These are phyloP conservation scores for Yamadazyma phyllophila DNA, from an alignment of 805 yeast species.

Conservation along the genomic window DNA sequence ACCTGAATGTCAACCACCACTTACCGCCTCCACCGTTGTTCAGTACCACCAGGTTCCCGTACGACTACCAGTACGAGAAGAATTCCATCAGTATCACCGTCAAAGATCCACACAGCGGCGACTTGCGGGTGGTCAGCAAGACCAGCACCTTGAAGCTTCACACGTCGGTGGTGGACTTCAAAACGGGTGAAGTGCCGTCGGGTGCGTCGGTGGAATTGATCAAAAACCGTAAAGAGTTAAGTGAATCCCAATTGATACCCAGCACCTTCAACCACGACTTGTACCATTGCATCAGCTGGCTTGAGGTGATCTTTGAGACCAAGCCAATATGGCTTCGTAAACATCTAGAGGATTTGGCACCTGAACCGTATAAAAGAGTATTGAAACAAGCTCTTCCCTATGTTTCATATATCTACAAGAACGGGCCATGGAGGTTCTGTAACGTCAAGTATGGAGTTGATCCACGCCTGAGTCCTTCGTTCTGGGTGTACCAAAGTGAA, in stretches of 20 bases:
- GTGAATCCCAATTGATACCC: constrained; percentile 25
- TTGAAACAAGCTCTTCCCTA: constrained; percentile 80
- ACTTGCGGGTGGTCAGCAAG: constrained; percentile 46
- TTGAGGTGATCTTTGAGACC: constrained; percentile 51
- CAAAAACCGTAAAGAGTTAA: constrained; percentile 31
- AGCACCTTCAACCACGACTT: constrained; percentile 31
- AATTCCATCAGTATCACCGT: constrained; percentile 55
- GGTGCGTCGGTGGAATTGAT: constrained; percentile 49
- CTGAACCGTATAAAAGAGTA: constrained; percentile 41
- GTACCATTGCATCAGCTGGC: constrained; percentile 43
- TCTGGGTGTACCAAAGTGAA: constrained; percentile 77
- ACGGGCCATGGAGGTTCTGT: constrained; percentile 95
- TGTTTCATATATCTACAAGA: constrained; percentile 74
- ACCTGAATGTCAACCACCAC: constrained; percentile 45
- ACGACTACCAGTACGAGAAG: constrained; percentile 71
- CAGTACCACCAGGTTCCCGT: constrained; percentile 73
- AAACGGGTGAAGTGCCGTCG: constrained; percentile 43
- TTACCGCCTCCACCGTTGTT: constrained; percentile 86
- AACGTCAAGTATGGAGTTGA: constrained; percentile 77
- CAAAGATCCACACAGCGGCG: constrained; percentile 58
- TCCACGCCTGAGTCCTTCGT: constrained; percentile 56
- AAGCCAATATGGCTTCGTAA: constrained; percentile 87
- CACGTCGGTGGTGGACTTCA: constrained; percentile 52
- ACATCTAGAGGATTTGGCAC: constrained; percentile 59
- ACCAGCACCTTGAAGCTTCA: constrained; percentile 49